Evolutionary conservation across 2,329 filamentous ascomycete species (phyloP).

Genomic region (Cordyceps cateniannulata): DNA sequence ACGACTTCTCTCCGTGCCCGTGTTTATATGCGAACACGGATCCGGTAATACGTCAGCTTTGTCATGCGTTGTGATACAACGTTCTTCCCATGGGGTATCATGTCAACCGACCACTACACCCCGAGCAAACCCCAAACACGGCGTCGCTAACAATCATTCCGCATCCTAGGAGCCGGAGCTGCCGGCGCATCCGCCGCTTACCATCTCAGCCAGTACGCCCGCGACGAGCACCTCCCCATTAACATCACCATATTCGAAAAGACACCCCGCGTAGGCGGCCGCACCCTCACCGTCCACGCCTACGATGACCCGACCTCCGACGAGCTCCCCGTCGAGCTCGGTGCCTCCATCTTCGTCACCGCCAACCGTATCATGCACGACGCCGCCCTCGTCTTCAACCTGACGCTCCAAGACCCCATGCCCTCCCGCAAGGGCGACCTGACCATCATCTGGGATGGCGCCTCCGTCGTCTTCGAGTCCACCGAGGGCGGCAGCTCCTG

Average conservation of each 20-base stretch:
- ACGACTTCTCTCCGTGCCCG: not conserved
- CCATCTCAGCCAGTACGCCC: slow-evolving; percentile 66
- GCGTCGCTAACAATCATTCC: not conserved
- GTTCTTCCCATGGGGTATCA: slow-evolving; percentile 4
- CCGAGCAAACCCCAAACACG: not conserved
- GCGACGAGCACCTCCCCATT: slow-evolving; percentile 50
- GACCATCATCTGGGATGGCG: slow-evolving; percentile 80
- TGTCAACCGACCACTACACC: not conserved
- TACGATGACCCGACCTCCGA: slow-evolving; percentile 55
- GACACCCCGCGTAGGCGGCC: slow-evolving; percentile 70
- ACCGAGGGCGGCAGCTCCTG: slow-evolving; percentile 49
- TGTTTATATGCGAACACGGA: not conserved
- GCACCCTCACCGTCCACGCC: slow-evolving; percentile 75
- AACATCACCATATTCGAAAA: slow-evolving; percentile 89
- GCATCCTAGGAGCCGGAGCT: slow-evolving; percentile 68
- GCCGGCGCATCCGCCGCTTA: slow-evolving; percentile 84
- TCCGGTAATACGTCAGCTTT: not conserved
- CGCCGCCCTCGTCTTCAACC: slow-evolving; percentile 63
- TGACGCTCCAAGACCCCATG: slow-evolving; percentile 46
- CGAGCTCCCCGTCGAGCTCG: slow-evolving; percentile 67
- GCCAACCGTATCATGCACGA: slow-evolving; percentile 77
- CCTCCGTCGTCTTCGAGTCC: slow-evolving; percentile 62
- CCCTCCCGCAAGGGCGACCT: slow-evolving; percentile 44
- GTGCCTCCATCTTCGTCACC: slow-evolving; percentile 85
- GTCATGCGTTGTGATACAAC: not conserved